phyloP scores from a whole-genome alignment of 371 early-diverging fungal genomes.

The Rhizomucor pusillus region DNA sequence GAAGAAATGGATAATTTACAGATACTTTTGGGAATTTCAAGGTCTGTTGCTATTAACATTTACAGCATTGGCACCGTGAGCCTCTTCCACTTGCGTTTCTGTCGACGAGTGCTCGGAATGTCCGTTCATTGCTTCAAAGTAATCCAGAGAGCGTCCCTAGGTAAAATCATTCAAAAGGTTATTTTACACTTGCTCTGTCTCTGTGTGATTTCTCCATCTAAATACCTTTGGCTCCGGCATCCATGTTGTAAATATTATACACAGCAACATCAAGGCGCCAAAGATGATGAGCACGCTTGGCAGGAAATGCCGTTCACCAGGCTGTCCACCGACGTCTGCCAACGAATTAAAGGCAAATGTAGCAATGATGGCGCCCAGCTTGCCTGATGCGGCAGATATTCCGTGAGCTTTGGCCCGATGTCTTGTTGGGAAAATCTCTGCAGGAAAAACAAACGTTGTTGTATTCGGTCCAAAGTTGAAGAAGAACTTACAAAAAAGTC shows the following conservation, averaged over 20 bases:
- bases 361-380: conserved; percentile 65
- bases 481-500: conserved; percentile 43
- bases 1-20: too few relatives aligned
- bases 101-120: too few relatives aligned
- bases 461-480: conserved; percentile 71
- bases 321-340: conserved; percentile 44
- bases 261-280: conserved; percentile 20
- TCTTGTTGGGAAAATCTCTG: conserved; percentile 58
- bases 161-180: background rate
- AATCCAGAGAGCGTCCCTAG: background rate
- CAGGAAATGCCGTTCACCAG: conserved; percentile 17
- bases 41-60: too few relatives aligned
- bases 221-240: conserved; percentile 24
- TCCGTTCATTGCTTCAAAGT: background rate
- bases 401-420: conserved; percentile 66
- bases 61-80: too few relatives aligned
- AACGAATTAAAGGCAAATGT: conserved; percentile 49
- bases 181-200: too few relatives aligned
- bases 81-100: too few relatives aligned
- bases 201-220: background rate
- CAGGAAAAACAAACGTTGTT: conserved; percentile 27
- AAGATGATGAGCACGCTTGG: conserved; percentile 25
- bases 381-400: conserved; percentile 67
- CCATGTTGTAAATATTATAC: conserved; percentile 17
- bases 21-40: too few relatives aligned